Evolutionary conservation across 345 rosid species (phyloP).

Genomic region (Citrus australasica): DNA sequence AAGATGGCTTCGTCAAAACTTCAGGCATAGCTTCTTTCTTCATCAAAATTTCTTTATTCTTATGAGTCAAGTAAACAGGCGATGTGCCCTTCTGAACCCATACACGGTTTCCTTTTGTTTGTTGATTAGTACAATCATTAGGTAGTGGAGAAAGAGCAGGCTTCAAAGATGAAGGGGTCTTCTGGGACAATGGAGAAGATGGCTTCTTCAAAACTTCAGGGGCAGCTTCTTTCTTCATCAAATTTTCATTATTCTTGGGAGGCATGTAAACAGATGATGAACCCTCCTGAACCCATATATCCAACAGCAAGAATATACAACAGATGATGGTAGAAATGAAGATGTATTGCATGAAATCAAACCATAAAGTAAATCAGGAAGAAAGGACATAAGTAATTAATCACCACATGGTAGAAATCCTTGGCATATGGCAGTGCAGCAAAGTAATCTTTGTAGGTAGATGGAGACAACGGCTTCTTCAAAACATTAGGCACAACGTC

Average conservation of each 20-base stretch:
- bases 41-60: conserved; percentile 1
- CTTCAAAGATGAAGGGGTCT: conserved; percentile 6
- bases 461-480: conserved; percentile 14
- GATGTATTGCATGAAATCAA: neutral
- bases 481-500: conserved; percentile 23
- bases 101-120: neutral
- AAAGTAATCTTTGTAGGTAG: conserved; percentile 22
- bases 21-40: no score
- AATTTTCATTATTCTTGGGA: conserved; percentile 11
- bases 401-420: conserved; percentile 23
- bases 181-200: neutral
- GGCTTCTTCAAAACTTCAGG: neutral
- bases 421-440: conserved; percentile 28
- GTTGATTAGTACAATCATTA: neutral
- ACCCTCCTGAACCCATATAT: conserved; percentile 13
- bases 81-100: conserved; percentile 8
- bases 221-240: no score
- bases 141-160: conserved; percentile 3
- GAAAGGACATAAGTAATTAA: neutral
- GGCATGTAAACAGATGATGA: conserved; percentile 8
- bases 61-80: conserved; percentile 17
- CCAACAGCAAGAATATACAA: neutral
- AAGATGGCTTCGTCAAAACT: neutral
- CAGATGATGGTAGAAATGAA: neutral
- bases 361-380: neutral